Conservation (phyloP, 257 asterid genomes). For the Hygrophila difformis region DNA sequence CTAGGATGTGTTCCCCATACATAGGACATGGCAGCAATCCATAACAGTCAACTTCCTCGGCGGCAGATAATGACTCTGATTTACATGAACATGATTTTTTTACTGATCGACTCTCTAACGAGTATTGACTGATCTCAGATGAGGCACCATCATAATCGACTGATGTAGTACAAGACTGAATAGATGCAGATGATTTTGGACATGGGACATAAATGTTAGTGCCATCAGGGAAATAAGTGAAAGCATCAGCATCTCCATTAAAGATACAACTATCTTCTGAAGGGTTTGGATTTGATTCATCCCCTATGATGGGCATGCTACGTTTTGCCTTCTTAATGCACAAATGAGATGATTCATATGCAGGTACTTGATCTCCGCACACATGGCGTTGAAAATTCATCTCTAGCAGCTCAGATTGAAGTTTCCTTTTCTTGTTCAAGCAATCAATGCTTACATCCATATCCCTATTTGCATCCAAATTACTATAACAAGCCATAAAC, state of each 20-base stretch:
- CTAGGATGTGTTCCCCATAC: constrained; percentile 33
- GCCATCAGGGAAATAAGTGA: constrained; percentile 22
- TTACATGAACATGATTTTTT: constrained; percentile 19
- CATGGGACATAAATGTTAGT: constrained; percentile 16
- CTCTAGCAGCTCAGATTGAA: constrained; percentile 42
- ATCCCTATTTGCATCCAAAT: neutral
- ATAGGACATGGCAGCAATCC: constrained; percentile 20
- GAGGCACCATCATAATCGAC: constrained; percentile 14
- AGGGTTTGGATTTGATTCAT: constrained; percentile 31
- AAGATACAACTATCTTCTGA: constrained; percentile 36
- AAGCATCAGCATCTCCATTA: constrained; percentile 23
- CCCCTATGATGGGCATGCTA: constrained; percentile 15
- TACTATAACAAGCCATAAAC: neutral
- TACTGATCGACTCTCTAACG: constrained; percentile 32
- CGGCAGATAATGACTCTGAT: constrained; percentile 8
- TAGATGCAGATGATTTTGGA: constrained; percentile 24
- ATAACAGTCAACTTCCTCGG: constrained; percentile 17
- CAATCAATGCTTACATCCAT: constrained; percentile 26
- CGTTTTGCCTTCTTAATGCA: constrained; percentile 10
- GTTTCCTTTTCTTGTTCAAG: constrained; percentile 61
- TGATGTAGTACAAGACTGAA: constrained; percentile 30
- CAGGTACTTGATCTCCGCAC: constrained; percentile 26
- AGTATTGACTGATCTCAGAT: constrained; percentile 20
- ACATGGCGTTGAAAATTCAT: constrained; percentile 45
- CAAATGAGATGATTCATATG: constrained; percentile 15